Evolutionary conservation across 345 rosid species (phyloP).

Genomic region (Passiflora organensis): DNA sequence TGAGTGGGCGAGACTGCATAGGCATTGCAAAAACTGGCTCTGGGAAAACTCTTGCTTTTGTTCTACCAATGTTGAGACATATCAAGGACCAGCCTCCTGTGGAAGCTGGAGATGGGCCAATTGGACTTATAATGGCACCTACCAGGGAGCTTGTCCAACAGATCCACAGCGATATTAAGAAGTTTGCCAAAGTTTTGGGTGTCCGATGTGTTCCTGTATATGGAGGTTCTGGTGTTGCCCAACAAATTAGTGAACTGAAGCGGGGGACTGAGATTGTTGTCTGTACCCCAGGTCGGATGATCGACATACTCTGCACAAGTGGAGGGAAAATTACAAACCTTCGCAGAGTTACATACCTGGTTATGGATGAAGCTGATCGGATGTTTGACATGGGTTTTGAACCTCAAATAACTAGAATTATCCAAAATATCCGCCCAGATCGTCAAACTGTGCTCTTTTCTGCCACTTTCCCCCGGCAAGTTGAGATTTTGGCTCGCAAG

Average conservation of each 20-base stretch:
- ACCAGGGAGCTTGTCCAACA: slow-evolving; percentile 98
- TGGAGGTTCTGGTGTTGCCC: slow-evolving; percentile 99
- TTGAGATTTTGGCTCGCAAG: slow-evolving; percentile 85
- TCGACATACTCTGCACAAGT: slow-evolving; percentile 92
- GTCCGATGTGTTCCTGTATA: slow-evolving; percentile 85
- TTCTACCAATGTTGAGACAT: slow-evolving; percentile 96
- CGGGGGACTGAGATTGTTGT: slow-evolving; percentile 96
- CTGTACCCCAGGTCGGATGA: slow-evolving; percentile 97
- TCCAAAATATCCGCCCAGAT: slow-evolving; percentile 91
- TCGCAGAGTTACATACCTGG: slow-evolving; percentile 77
- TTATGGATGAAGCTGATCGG: slow-evolving; percentile 97
- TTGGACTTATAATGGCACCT: slow-evolving; percentile 98
- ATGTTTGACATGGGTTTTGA: slow-evolving; percentile 99
- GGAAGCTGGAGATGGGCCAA: slow-evolving; percentile 90
- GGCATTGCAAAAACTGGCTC: slow-evolving; percentile 97
- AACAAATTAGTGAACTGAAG: slow-evolving; percentile 91
- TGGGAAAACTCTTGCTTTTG: slow-evolving; percentile 94
- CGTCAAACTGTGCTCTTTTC: slow-evolving; percentile 95
- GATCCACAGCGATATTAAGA: slow-evolving; percentile 87
- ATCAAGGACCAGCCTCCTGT: slow-evolving; percentile 97
- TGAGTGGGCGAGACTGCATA: slow-evolving; percentile 98
- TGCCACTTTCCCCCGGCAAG: slow-evolving; percentile 96
- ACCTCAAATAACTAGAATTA: slow-evolving; percentile 88
- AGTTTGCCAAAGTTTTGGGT: slow-evolving; percentile 70
- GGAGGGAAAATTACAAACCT: slow-evolving; percentile 88